Percentiles rank a stretch among this genome's conserved stretches.
Conservation (phyloP, 176 grass and related monocot species). For the Chloris gayana region DNA sequence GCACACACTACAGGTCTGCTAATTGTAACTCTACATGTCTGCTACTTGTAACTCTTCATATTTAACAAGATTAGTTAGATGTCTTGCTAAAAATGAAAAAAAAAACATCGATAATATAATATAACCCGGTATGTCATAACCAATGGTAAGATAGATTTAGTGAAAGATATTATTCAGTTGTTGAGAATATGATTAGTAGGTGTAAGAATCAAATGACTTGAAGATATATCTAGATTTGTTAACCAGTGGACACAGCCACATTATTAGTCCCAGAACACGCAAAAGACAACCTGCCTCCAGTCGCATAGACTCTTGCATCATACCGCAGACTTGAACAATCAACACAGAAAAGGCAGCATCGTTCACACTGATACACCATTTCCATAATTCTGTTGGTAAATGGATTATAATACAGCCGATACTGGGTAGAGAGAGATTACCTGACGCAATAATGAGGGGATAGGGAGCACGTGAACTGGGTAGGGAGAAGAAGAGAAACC, state of each 20-base stretch:
- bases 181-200: neutral
- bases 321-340: neutral
- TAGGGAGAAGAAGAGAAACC: conserved; percentile 49
- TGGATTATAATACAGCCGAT: neutral
- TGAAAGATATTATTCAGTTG: neutral
- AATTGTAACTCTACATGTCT: neutral
- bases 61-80: neutral
- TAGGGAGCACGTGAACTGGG: conserved; percentile 30
- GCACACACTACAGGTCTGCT: neutral
- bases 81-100: neutral
- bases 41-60: neutral
- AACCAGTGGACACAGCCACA: conserved; percentile 3
- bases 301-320: neutral
- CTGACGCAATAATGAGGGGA: conserved; percentile 12
- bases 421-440: neutral
- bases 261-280: neutral
- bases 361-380: neutral
- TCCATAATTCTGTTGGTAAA: neutral
- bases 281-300: neutral
- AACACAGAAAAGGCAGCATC: no score
- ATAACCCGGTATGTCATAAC: neutral
- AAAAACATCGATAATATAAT: neutral
- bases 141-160: neutral
- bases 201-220: conserved; percentile 1
- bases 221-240: neutral